phyloP scores from a whole-genome alignment of 2,329 filamentous ascomycete species.

The Aureobasidium pullulans region DNA sequence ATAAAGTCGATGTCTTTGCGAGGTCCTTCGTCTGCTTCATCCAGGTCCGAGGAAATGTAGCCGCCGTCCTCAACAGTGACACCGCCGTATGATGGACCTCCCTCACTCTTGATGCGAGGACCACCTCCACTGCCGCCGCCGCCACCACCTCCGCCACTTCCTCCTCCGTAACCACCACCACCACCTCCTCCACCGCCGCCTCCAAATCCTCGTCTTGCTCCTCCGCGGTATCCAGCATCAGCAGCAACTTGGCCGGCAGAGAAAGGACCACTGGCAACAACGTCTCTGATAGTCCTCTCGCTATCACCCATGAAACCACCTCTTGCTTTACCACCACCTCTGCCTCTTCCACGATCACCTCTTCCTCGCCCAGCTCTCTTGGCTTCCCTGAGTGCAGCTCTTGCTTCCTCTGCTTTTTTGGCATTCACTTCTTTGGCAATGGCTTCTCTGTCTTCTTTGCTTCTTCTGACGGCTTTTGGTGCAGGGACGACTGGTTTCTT shows the following conservation, averaged over 20 bases:
- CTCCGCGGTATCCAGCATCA: slow-evolving; percentile 14
- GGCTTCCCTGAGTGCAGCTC: slow-evolving; percentile 20
- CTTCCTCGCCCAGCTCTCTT: slow-evolving; percentile 24
- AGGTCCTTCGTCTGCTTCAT: slow-evolving; percentile 40
- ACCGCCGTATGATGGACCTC: slow-evolving; percentile 15
- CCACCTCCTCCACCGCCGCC: slow-evolving; percentile 19
- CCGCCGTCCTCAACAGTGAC: slow-evolving; percentile 31
- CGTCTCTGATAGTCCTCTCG: slow-evolving; percentile 19
- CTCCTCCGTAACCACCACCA: slow-evolving; percentile 16
- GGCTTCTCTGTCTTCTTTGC: slow-evolving; percentile 37
- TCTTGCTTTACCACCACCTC: slow-evolving; percentile 27
- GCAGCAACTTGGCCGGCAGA: slow-evolving; percentile 26
- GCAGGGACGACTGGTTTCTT: slow-evolving; percentile 25
- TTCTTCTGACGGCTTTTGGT: slow-evolving; percentile 37
- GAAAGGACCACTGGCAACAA: slow-evolving; percentile 36
- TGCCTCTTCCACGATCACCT: slow-evolving; percentile 23
- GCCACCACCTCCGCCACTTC: slow-evolving; percentile 7
- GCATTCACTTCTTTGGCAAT: slow-evolving; percentile 32
- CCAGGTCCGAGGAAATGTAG: slow-evolving; percentile 43
- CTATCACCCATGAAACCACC: slow-evolving; percentile 37
- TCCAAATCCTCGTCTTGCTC: background rate
- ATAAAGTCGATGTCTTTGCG: slow-evolving; percentile 52
- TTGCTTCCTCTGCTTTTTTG: slow-evolving; percentile 29
- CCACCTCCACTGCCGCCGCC: slow-evolving; percentile 16
- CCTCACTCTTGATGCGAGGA: slow-evolving; percentile 30